phyloP scores from a whole-genome alignment of 2,329 filamentous ascomycete species.

The Trichoderma gracile region DNA sequence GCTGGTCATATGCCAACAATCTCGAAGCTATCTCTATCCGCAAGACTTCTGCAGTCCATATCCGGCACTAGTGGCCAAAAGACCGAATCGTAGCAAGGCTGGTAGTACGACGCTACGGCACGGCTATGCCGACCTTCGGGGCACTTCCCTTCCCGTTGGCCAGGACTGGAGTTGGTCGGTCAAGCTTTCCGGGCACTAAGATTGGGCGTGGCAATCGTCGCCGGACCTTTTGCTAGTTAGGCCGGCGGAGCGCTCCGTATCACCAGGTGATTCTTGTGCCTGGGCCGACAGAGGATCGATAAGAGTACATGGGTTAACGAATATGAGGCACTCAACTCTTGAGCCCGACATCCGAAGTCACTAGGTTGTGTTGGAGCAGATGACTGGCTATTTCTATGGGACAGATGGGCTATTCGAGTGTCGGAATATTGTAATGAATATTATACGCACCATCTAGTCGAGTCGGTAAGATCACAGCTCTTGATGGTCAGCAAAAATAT shows the following conservation, averaged over 20 bases:
- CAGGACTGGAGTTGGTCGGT: not conserved
- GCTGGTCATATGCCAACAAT: not conserved
- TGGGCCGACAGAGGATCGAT: not conserved
- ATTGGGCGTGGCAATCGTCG: conserved; percentile 12
- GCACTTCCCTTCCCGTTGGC: conserved; percentile 9
- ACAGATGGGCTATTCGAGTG: no score
- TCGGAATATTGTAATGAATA: no score
- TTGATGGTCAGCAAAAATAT: no score
- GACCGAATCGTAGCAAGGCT: not conserved
- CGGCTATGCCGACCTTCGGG: conserved; percentile 13
- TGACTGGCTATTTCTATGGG: no score
- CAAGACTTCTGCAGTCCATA: not conserved
- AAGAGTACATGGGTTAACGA: not conserved
- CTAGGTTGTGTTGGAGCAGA: no score
- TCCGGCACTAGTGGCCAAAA: conserved; percentile 7
- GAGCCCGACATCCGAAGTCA: no score
- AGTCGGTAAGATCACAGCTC: no score
- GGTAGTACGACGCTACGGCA: conserved; percentile 20
- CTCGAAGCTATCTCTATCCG: not conserved
- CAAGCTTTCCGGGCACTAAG: conserved; percentile 20
- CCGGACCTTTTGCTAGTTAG: conserved; percentile 10
- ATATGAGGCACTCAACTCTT: no score
- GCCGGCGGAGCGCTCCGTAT: conserved; percentile 1
- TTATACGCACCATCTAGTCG: no score
- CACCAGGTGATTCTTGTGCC: not conserved